phyloP scores from a whole-genome alignment of 164 flowering plant species.

The Tetrastigma voinierianum region DNA sequence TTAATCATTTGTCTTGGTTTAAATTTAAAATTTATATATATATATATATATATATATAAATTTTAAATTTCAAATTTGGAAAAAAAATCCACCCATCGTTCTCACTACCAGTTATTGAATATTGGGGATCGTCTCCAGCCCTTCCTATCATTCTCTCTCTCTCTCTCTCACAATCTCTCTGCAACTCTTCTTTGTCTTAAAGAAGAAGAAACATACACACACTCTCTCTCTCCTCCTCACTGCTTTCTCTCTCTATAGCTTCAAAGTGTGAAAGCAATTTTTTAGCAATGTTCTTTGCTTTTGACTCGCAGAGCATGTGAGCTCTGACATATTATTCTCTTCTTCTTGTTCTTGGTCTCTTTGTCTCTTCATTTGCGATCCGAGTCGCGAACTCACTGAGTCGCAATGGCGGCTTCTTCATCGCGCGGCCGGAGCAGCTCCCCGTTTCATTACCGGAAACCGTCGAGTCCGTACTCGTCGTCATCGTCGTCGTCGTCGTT shows the following conservation, averaged over 20 bases:
- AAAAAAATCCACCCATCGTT: slow-evolving; percentile 2
- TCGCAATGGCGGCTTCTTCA: slow-evolving; percentile 62
- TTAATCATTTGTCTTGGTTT: too few species aligned
- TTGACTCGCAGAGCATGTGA: slow-evolving; percentile 54
- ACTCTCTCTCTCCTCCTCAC: slow-evolving; percentile 15
- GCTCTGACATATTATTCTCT: slow-evolving; percentile 51
- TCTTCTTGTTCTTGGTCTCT: slow-evolving; percentile 1
- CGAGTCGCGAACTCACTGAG: slow-evolving; percentile 17
- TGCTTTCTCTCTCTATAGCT: slow-evolving; percentile 8
- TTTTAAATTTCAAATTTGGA: background rate
- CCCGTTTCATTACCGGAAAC: slow-evolving; percentile 66
- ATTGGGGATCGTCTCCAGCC: background rate
- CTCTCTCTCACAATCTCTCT: slow-evolving; percentile 25
- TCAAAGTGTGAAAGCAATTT: background rate
- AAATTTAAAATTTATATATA: too few species aligned
- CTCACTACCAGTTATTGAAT: background rate
- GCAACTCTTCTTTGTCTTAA: slow-evolving; percentile 41
- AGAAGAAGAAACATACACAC: slow-evolving; percentile 35
- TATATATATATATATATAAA: too few species aligned
- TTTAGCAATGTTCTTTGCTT: slow-evolving; percentile 29
- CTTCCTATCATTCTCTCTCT: slow-evolving; percentile 14
- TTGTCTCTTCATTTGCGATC: background rate
- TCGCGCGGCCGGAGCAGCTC: slow-evolving; percentile 86
- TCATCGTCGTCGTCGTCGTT: slow-evolving; percentile 69
- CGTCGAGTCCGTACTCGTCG: slow-evolving; percentile 66